phyloP scores from a whole-genome alignment of 305 asterid species.

The Fraxinus velutina region DNA sequence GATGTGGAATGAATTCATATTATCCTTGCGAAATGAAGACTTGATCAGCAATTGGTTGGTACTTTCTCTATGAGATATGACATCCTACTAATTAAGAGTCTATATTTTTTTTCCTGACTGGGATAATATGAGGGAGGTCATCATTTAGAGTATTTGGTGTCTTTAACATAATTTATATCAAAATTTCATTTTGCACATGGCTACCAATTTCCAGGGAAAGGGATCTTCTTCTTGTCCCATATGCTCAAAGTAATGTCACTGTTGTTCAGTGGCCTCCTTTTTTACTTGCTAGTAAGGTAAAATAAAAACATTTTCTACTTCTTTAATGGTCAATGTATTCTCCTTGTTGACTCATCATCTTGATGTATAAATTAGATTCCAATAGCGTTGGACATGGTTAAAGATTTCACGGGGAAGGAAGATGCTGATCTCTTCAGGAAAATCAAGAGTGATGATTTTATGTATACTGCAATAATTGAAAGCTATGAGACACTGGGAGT shows the following conservation, averaged over 20 bases:
- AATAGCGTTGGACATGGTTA: constrained; percentile 97
- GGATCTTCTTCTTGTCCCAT: constrained; percentile 93
- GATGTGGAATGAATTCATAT: constrained; percentile 98
- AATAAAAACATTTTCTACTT: constrained; percentile 19
- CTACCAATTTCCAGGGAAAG: constrained; percentile 62
- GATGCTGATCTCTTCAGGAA: constrained; percentile 86
- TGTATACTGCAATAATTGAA: constrained; percentile 83
- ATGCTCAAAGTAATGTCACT: constrained; percentile 70
- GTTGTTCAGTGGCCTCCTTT: constrained; percentile 99
- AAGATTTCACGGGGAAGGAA: constrained; percentile 77
- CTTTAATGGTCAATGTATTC: constrained; percentile 20
- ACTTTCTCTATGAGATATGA: constrained; percentile 20
- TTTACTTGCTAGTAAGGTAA: constrained; percentile 98
- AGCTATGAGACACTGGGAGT: constrained; percentile 76
- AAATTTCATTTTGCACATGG: constrained; percentile 22
- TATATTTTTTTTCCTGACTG: background rate
- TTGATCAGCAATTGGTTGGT: constrained; percentile 76
- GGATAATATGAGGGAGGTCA: constrained; percentile 2
- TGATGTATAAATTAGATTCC: constrained; percentile 65
- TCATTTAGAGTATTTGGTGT: background rate
- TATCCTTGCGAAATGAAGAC: constrained; percentile 91
- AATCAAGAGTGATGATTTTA: constrained; percentile 76
- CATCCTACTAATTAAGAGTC: constrained; percentile 12
- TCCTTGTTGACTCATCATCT: constrained; percentile 28
- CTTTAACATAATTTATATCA: constrained; percentile 5